These are phyloP conservation scores for Cladosporium austrohemisphaericum DNA, from an alignment of 2,329 filamentous ascomycete species.

Conservation along the genomic window DNA sequence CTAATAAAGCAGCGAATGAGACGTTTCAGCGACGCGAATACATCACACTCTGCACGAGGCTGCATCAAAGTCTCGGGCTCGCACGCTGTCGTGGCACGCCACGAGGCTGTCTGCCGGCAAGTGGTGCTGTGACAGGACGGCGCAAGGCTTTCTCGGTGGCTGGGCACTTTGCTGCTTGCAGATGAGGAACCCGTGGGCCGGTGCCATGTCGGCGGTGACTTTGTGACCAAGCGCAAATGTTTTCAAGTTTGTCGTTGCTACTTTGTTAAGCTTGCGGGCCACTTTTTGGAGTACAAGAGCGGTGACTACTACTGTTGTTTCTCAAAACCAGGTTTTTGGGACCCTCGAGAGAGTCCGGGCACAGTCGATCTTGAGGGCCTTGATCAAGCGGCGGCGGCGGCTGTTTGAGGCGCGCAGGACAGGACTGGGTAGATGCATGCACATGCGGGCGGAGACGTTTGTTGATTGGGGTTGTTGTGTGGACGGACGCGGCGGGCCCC, in stretches of 20 bases:
- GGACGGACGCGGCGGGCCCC: slow-evolving; percentile 1
- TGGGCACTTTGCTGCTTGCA: not conserved
- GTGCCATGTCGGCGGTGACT: slow-evolving; percentile 2
- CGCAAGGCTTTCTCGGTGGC: not conserved
- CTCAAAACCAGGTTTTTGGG: slow-evolving; percentile 2
- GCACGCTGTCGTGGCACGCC: slow-evolving; percentile 10
- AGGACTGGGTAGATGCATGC: slow-evolving; percentile 4
- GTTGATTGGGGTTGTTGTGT: slow-evolving; percentile 1
- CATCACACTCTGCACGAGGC: not conserved
- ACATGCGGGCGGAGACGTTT: not conserved
- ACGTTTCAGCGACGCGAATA: not conserved
- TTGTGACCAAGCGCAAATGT: no score
- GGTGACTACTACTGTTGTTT: not conserved
- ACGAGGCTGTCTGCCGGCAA: slow-evolving; percentile 9
- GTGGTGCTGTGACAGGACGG: slow-evolving; percentile 8
- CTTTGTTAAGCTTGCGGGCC: not conserved
- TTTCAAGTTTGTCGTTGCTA: no score
- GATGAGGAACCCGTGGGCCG: not conserved
- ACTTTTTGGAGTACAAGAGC: not conserved
- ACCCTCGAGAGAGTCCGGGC: not conserved
- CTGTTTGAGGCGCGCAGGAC: slow-evolving; percentile 3
- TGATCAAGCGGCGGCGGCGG: slow-evolving; percentile 1
- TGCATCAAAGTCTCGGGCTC: slow-evolving; percentile 1
- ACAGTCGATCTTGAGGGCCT: slow-evolving; percentile 7
- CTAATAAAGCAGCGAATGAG: no score